These are phyloP conservation scores for Moniliophthora roreri DNA, from an alignment of 1,284 basidiomycete genomes.

Conservation along the genomic window DNA sequence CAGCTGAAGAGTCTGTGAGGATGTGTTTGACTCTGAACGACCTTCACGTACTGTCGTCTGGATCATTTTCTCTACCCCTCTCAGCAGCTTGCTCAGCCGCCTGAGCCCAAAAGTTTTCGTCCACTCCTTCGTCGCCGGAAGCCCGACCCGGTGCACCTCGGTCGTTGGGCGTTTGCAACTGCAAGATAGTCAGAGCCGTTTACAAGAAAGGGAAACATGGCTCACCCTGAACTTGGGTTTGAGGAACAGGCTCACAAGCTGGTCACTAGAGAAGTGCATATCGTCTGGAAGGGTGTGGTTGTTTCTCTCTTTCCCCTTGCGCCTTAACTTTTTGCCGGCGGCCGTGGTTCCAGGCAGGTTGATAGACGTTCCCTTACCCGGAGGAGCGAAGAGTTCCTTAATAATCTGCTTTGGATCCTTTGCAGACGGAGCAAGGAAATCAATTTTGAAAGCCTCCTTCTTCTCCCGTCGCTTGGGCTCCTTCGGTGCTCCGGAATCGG, in stretches of 20 bases:
- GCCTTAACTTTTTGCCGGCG: constrained; percentile 41
- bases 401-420: constrained; percentile 70
- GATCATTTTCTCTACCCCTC: constrained; percentile 52
- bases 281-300: constrained; percentile 91
- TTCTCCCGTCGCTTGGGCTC: constrained; percentile 62
- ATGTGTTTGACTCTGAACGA: background rate
- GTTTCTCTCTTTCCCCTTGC: constrained; percentile 62
- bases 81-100: constrained; percentile 77
- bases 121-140: constrained; percentile 79
- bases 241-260: constrained; percentile 89
- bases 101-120: constrained; percentile 95
- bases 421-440: constrained; percentile 67
- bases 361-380: constrained; percentile 63
- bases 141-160: constrained; percentile 51
- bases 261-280: constrained; percentile 93
- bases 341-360: constrained; percentile 61
- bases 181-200: constrained; percentile 9
- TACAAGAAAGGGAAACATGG: constrained; percentile 8
- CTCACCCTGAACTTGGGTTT: constrained; percentile 91
- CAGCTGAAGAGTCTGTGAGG: constrained; percentile 33
- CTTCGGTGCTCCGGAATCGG: constrained; percentile 31
- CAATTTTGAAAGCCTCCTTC: constrained; percentile 88
- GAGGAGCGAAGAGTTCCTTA: constrained; percentile 82
- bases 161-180: constrained; percentile 83
- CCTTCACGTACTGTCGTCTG: constrained; percentile 57